phyloP scores from a whole-genome alignment of 2,329 filamentous ascomycete species.

The Furcasterigmium sp. region DNA sequence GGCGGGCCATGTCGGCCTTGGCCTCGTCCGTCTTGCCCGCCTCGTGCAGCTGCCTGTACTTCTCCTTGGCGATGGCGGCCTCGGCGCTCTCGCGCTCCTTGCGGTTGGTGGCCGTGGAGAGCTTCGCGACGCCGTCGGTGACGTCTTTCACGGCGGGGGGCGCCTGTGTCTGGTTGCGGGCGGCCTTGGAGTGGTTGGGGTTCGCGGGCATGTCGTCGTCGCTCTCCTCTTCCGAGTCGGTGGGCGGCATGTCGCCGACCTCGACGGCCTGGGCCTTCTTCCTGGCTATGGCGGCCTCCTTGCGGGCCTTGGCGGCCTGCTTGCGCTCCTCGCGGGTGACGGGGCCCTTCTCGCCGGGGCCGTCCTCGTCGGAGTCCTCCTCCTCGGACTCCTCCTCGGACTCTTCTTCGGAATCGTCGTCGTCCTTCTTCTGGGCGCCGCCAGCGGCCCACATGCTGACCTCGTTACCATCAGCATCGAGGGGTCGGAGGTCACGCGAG shows the following conservation, averaged over 20 bases:
- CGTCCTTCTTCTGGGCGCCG: constrained; percentile 33
- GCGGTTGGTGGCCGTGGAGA: constrained; percentile 40
- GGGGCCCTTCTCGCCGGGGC: constrained; percentile 42
- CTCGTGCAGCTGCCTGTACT: constrained; percentile 86
- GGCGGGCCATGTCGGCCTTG: constrained; percentile 77
- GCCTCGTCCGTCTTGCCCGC: constrained; percentile 97
- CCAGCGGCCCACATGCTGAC: constrained; percentile 75
- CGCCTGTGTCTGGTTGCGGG: constrained; percentile 51
- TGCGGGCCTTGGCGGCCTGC: constrained; percentile 82
- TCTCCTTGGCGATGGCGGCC: constrained; percentile 82
- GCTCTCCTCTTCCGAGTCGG: constrained; percentile 57
- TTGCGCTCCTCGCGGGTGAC: constrained; percentile 79
- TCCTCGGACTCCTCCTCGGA: constrained; percentile 48
- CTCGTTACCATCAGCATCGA: constrained; percentile 85
- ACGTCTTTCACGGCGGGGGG: constrained; percentile 26
- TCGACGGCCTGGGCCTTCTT: constrained; percentile 67
- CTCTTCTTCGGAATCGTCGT: constrained; percentile 45
- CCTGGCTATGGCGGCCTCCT: constrained; percentile 79
- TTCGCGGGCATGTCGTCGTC: constrained; percentile 72
- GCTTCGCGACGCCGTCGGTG: constrained; percentile 50
- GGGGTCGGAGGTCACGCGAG: constrained; percentile 81
- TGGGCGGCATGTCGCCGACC: constrained; percentile 80
- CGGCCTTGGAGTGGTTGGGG: constrained; percentile 82
- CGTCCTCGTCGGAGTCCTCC: constrained; percentile 42
- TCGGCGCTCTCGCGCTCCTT: constrained; percentile 70